Base-by-base conservation (phyloP, 2,329 filamentous ascomycete genomes). In the Aspergillus spinulosporus region DNA sequence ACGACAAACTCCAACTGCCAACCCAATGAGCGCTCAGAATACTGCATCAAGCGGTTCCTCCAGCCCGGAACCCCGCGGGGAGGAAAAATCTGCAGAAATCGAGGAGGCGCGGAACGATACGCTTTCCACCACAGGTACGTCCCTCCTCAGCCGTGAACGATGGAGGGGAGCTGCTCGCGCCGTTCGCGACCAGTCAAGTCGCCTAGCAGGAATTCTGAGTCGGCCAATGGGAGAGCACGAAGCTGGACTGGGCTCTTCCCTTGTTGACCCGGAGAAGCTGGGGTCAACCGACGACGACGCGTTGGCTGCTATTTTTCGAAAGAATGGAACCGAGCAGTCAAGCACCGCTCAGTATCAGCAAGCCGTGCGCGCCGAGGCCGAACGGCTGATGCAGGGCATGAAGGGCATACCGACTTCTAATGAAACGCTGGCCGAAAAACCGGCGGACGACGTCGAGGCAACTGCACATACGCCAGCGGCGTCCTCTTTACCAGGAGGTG, bases 251-350 rank as follows among this genome's bases (percentile, higher is more conserved):
- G 56, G 51, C 1, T 49, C 56, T 7, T 36, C 56, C 1, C 15
- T 54, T 1, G 42, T 58, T 3, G 29, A 53, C 12, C 46, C 51
- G n/a, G 56, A 58, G 29, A 34, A 58, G 34, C 47, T 58, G 12
- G 56, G 56, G 26, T 50, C 56, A 9, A 51, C 32, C 2, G 56
- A 58, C 4, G 56, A 58, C n/a, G 46, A 58, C 28, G 40, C 54
- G 12, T 47, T 58, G n/a, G 56, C 51, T 5, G 47, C 51, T 1
- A 47, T 58, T 8, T 51, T 58, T 14, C 12, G 56, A 2, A n/a
- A 26, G 3, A 15, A 43, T 32, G 15, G 37, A 4, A 12, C 49
- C 1, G 49, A 45, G 3, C 21, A 44, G 3, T 43, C 44, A 1
- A 49, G 49, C 8, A 26, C 45, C 3, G 15, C 50, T n/a, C 47